A percentile compares a stretch with the other conserved stretches of the same genome.
phyloP scores from a whole-genome alignment of 2,329 filamentous ascomycete genomes.

The Aspergillus puulaauensis region DNA sequence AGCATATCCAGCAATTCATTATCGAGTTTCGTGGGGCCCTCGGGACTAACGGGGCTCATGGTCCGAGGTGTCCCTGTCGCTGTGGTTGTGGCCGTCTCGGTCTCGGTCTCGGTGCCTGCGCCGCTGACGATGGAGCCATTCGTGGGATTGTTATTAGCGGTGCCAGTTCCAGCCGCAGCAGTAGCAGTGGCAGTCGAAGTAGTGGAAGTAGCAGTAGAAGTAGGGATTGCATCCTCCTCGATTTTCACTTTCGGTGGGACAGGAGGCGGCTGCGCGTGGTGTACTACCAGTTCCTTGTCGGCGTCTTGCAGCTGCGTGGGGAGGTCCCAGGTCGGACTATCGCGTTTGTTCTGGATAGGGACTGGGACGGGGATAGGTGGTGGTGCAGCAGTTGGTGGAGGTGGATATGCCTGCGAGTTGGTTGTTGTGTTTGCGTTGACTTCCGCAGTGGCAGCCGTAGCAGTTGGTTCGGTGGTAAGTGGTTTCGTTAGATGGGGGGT shows the following conservation, averaged over 20 bases:
- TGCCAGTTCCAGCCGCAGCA: too few species aligned
- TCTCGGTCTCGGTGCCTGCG: not conserved
- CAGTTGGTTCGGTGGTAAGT: not conserved
- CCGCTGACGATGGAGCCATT: not conserved
- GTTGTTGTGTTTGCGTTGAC: not conserved
- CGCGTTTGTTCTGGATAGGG: not conserved
- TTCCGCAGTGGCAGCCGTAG: not conserved
- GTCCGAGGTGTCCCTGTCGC: not conserved
- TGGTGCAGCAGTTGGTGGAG: not conserved
- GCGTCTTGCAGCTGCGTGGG: not conserved
- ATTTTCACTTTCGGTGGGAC: too few species aligned
- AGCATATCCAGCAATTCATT: constrained; percentile 4
- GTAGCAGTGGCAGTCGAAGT: too few species aligned
- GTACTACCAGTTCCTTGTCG: not conserved
- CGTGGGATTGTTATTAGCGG: too few species aligned
- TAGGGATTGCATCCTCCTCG: too few species aligned
- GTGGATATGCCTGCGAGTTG: too few species aligned
- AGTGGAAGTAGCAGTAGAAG: too few species aligned
- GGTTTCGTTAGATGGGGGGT: too few species aligned
- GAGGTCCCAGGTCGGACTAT: not conserved
- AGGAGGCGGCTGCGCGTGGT: not conserved
- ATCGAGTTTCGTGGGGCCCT: constrained; percentile 4
- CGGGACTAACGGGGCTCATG: not conserved
- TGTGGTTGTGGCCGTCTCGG: too few species aligned
- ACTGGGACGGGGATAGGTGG: not conserved